Percentiles rank a stretch among this genome's conserved stretches.
These are phyloP conservation scores for Giardia duodenalis DNA, from an alignment of 208 protist genomes.

Conservation along the genomic window DNA sequence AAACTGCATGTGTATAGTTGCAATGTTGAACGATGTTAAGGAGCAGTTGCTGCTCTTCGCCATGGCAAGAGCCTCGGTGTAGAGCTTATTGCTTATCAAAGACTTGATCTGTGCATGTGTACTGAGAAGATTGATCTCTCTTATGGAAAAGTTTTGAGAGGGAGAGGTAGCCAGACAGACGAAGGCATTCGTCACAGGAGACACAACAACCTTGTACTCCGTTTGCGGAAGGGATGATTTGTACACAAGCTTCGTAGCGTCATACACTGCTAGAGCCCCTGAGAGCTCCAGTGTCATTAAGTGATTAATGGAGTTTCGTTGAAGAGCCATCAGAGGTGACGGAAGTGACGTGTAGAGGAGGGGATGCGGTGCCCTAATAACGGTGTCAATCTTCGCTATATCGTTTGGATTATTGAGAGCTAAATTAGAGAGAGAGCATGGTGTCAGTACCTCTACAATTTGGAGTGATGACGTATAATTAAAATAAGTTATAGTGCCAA, in stretches of 20 bases:
- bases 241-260: neutral
- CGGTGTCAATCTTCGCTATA: neutral
- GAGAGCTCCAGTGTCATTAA: neutral
- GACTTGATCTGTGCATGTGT: neutral
- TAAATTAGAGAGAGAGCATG: neutral
- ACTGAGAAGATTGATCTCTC: neutral
- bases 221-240: neutral
- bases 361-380: neutral
- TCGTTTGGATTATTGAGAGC: neutral
- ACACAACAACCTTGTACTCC: neutral
- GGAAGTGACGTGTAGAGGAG: neutral
- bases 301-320: neutral
- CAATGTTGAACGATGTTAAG: neutral
- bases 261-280: neutral
- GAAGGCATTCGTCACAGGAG: neutral
- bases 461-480: neutral
- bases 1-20: neutral
- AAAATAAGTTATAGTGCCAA: neutral
- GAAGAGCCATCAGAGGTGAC: neutral
- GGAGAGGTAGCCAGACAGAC: neutral
- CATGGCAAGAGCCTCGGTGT: neutral
- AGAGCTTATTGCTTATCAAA: neutral
- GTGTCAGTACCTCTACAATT: neutral
- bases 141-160: neutral
- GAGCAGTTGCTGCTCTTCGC: neutral